These are phyloP conservation scores for Metschnikowia cerradonensis DNA, from an alignment of 805 yeast species.

Conservation along the genomic window DNA sequence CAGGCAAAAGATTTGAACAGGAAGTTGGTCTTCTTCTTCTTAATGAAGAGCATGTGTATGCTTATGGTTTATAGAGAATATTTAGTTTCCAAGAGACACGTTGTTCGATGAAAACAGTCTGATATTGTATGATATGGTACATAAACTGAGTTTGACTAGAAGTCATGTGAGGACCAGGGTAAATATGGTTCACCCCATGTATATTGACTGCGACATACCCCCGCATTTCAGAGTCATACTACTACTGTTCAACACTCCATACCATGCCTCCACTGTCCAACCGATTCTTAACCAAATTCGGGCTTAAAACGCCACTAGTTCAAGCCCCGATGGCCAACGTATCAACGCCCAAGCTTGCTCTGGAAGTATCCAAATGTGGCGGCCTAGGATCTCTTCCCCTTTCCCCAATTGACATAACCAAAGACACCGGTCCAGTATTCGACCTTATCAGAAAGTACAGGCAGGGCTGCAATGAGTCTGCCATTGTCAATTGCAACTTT, in stretches of 20 bases:
- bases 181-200: neutral
- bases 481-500: conserved; percentile 43
- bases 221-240: neutral
- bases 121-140: neutral
- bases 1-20: neutral
- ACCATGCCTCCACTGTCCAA: neutral
- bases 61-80: neutral
- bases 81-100: neutral
- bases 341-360: conserved; percentile 42
- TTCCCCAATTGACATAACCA: conserved; percentile 27
- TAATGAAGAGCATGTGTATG: neutral
- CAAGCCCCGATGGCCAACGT: conserved; percentile 65
- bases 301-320: conserved; percentile 40
- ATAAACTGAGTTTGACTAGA: neutral
- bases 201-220: neutral
- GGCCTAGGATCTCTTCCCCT: conserved; percentile 50
- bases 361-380: conserved; percentile 39
- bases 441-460: conserved; percentile 16
- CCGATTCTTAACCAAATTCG: conserved; percentile 16
- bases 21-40: neutral
- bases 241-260: neutral
- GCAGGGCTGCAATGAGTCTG: conserved; percentile 8
- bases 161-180: neutral
- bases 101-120: neutral
- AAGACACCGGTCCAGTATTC: conserved; percentile 17